Base-by-base conservation (phyloP, 345 rosid genomes). In the Euphorbia pulcherrima region DNA sequence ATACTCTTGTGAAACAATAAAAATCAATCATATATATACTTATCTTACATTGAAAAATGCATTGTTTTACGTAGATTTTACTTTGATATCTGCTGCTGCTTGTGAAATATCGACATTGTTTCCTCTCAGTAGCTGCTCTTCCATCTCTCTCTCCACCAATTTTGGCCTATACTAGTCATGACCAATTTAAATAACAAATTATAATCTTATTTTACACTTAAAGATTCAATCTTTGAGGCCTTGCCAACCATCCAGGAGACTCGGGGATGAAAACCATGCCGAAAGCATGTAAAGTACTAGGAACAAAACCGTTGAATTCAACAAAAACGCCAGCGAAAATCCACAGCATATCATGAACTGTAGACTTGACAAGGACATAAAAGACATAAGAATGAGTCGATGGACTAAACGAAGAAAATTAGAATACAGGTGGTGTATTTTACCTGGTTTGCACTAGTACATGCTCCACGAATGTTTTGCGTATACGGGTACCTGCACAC, bases 181-280 rank as follows among this genome's bases (percentile, higher is more conserved):
- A 27, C 3, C 33, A 33, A 2, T 23, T 41, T 16, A 4, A 11
- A 16, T 5, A 23, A 62, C 30, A 17, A 62, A 41, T 37, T 6
- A 12, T 7, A 33, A 33, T 33, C 37, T 33, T 2, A 7, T 33
- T 33, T 33, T 33, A 33, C 37, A 33, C 37, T 33, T 33, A 33
- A 33, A 33, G 62, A 13, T 29, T 33, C 30, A 57, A 8, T 18
- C 33, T 57, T 28, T 35, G 81, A 48, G 17, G 33, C 64, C 84
- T 69, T 39, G 81, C 79, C 72, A 76, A 70, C 90, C 86, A 83
- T 83, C 84, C 68, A 2, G 83, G 87, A 64, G 88, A 81, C 55
- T 77, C 85, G 0, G 88, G 86, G 69, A 77, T 79, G 58, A 79
- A 79, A 65, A 78, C 79, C 26, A 85, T 33, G 18, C 80, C 78